These are phyloP conservation scores for Dujonia santamariae DNA, from an alignment of 1,139 yeast species.

Conservation along the genomic window DNA sequence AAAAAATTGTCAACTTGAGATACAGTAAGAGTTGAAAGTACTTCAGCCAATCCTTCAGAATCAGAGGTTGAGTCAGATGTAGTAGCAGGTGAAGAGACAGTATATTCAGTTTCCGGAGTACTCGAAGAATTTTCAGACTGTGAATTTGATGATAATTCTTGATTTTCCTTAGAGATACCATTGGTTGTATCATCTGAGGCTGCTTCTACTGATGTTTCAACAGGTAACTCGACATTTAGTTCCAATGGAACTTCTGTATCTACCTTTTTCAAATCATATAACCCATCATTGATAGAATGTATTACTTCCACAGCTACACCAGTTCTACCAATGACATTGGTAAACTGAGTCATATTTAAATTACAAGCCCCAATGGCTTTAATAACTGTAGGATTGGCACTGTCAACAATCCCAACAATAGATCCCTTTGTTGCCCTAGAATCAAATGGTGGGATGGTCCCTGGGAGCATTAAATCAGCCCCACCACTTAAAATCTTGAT, in stretches of 20 bases:
- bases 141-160: no score
- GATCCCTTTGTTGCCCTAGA: slow-evolving; percentile 40
- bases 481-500: slow-evolving; percentile 64
- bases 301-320: slow-evolving; percentile 68
- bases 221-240: slow-evolving; percentile 22
- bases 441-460: slow-evolving; percentile 79
- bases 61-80: no score
- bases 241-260: slow-evolving; percentile 41
- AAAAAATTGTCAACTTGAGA: slow-evolving; percentile 82
- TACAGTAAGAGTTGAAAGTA: slow-evolving; percentile 38
- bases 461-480: slow-evolving; percentile 91
- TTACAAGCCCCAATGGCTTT: slow-evolving; percentile 74
- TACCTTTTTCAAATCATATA: slow-evolving; percentile 44
- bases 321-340: slow-evolving; percentile 47
- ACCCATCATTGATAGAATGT: slow-evolving; percentile 55
- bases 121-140: no score
- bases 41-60: slow-evolving; percentile 20
- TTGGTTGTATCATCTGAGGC: neutral
- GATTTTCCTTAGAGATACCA: no score
- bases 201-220: slow-evolving; percentile 12
- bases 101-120: no score
- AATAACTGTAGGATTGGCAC: slow-evolving; percentile 57
- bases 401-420: slow-evolving; percentile 71
- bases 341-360: slow-evolving; percentile 45
- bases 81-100: no score